Percentiles rank a stretch among this genome's conserved stretches.
Evolutionary conservation across 805 yeast genomes (phyloP).

Genomic region (Jamesozyma piceae): DNA sequence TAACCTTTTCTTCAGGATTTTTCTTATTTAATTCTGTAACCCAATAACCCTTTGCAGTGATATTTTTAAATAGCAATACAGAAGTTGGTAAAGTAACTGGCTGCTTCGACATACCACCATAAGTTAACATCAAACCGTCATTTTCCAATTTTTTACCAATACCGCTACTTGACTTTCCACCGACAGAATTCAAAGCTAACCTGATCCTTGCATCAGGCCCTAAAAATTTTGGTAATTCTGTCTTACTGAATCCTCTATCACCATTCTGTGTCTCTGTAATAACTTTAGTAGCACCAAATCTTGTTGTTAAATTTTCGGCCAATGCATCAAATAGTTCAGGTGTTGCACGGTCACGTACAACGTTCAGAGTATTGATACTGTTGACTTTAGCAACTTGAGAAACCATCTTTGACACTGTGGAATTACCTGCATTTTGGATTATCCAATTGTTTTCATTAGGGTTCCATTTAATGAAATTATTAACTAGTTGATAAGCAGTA

Average conservation of each 20-base stretch:
- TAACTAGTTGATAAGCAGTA: conserved; percentile 84
- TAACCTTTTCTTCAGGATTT: conserved; percentile 51
- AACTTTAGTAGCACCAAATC: conserved; percentile 75
- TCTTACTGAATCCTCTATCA: conserved; percentile 55
- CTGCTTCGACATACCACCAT: conserved; percentile 96
- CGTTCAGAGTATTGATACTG: conserved; percentile 77
- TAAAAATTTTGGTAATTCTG: conserved; percentile 37
- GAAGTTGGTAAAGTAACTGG: conserved; percentile 91
- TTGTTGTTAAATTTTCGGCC: conserved; percentile 41
- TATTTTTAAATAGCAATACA: conserved; percentile 78
- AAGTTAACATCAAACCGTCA: conserved; percentile 75
- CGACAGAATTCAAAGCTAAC: conserved; percentile 85
- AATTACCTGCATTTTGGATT: conserved; percentile 92
- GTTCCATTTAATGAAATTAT: conserved; percentile 41
- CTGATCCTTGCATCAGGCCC: conserved; percentile 44
- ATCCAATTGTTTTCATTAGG: conserved; percentile 59
- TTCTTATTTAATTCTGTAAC: conserved; percentile 56
- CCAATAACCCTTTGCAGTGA: conserved; percentile 89
- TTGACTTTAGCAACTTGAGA: conserved; percentile 72
- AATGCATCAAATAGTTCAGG: conserved; percentile 46
- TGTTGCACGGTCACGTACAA: conserved; percentile 75
- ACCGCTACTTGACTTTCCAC: conserved; percentile 77
- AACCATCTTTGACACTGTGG: conserved; percentile 89
- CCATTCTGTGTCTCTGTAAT: conserved; percentile 80
- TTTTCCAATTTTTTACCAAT: conserved; percentile 72